These are phyloP conservation scores for Margaritispora aquatica DNA, from an alignment of 495 filamentous ascomycete genomes.

Conservation along the genomic window DNA sequence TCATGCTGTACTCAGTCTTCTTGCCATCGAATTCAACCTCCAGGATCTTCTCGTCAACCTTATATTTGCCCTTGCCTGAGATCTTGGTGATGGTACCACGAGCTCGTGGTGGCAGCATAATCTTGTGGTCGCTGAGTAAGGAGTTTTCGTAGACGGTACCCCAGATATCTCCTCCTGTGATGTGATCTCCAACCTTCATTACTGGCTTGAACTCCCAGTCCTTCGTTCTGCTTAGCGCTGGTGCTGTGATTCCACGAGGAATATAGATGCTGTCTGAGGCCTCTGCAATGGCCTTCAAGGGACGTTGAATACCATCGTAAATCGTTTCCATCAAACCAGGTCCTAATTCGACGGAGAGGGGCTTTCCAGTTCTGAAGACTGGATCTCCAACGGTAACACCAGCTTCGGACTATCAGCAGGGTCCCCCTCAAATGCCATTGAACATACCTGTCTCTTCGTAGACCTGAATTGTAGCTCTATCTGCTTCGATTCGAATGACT, in stretches of 20 bases:
- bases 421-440: not conserved
- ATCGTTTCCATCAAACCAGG: constrained; percentile 98
- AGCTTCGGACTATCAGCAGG: constrained; percentile 44
- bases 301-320: constrained; percentile 98
- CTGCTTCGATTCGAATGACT: constrained; percentile 93
- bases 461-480: constrained; percentile 95
- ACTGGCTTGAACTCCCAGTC: constrained; percentile 94
- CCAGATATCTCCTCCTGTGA: constrained; percentile 93
- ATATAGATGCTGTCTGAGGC: constrained; percentile 88
- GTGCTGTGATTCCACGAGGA: constrained; percentile 86
- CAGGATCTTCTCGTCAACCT: constrained; percentile 87
- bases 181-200: constrained; percentile 91
- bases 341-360: constrained; percentile 92
- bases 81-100: constrained; percentile 88
- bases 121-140: constrained; percentile 89
- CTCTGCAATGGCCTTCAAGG: constrained; percentile 75
- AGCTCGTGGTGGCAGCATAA: constrained; percentile 86
- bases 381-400: constrained; percentile 96
- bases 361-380: constrained; percentile 84
- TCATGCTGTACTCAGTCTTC: constrained; percentile 89
- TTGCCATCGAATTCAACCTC: constrained; percentile 96
- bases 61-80: constrained; percentile 83
- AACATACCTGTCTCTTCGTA: constrained; percentile 92
- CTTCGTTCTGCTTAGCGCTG: constrained; percentile 78
- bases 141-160: constrained; percentile 95